Base-by-base conservation (phyloP, 2,329 filamentous ascomycete genomes). In the Aspergillus intermedius region DNA sequence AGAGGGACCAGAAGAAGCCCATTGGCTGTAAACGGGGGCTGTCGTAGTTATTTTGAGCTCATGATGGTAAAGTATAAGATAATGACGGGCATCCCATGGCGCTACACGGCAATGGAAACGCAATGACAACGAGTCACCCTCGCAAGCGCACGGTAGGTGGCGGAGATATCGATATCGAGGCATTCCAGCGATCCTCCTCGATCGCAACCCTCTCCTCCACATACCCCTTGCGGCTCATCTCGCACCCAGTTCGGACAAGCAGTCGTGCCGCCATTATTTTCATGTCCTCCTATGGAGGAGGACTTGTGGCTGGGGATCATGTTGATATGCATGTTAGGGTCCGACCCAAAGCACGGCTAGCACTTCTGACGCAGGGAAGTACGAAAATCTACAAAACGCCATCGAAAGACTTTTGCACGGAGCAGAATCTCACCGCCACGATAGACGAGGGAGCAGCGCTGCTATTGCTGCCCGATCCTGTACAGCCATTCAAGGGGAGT, bases 341-440 rank as follows among this genome's bases (percentile, higher is more conserved):
- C n/a, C 23, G 28, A 17, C 42, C 23, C 25, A 32, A 19, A 10
- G 42, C 42, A 8, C 42, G 28, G 8, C 15, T 44, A 34, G 28
- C n/a, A 34, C 42, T 44, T 12, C 42, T 44, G 13, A 17, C 28
- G 17, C 42, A 44, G 28, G 42, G 42, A 13, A 44, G 28, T 13
- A 44, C 42, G n/a, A 44, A 44, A 32, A 21, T 44, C 42, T 44
- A 44, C 42, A 44, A 44, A 32, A 34, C n/a, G 9, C 42, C 42
- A 32, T 44, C 42, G 17, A 44, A 17, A 17, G 42, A 44, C 2
- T 8, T 34, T n/a, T 32, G 42, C 28, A 32, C 42, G 6, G 28
- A 28, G 15, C 42, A 44, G 17, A 12, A 19, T 21, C 25, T 44
- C 4, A 44, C 42, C 15, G 42, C 28, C 15, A 44, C 17, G 10